phyloP scores from a whole-genome alignment of 2,329 filamentous ascomycete genomes.

The Rhytidhysteron rufulum region DNA sequence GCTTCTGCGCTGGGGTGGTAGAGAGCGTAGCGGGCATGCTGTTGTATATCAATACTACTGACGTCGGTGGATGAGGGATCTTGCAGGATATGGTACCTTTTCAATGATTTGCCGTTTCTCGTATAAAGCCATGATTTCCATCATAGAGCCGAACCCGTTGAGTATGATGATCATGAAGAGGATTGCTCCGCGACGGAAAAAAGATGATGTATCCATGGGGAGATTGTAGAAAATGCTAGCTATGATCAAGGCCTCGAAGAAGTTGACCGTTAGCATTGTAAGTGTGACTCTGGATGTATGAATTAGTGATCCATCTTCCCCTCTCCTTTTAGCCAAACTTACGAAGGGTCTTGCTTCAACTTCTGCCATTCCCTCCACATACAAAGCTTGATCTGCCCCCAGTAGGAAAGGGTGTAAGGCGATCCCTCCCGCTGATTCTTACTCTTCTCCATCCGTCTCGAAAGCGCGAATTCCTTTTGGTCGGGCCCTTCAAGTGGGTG shows the following conservation, averaged over 20 bases:
- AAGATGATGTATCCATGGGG: constrained; percentile 47
- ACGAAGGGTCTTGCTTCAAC: no score
- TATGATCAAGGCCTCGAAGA: constrained; percentile 59
- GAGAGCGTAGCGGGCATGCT: constrained; percentile 62
- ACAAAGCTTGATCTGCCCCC: constrained; percentile 38
- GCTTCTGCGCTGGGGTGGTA: constrained; percentile 88
- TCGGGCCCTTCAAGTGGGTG: constrained; percentile 36
- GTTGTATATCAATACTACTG: constrained; percentile 34
- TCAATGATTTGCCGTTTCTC: constrained; percentile 86
- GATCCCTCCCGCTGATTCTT: constrained; percentile 54
- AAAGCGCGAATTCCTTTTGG: constrained; percentile 32
- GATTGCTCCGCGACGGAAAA: constrained; percentile 53
- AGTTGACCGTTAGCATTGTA: no score
- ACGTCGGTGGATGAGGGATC: constrained; percentile 4
- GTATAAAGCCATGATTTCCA: constrained; percentile 58
- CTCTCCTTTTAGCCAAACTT: no score
- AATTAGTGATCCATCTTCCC: no score
- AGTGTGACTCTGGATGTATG: no score
- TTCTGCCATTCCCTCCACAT: constrained; percentile 19
- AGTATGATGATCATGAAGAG: constrained; percentile 60
- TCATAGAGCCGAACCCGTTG: constrained; percentile 56
- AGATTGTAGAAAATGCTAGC: constrained; percentile 58
- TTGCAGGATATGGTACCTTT: constrained; percentile 62
- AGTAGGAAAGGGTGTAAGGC: constrained; percentile 54
- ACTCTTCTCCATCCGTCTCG: constrained; percentile 48